Evolutionary conservation across 164 flowering plant species (phyloP).

Genomic region (Amborella trichopoda): DNA sequence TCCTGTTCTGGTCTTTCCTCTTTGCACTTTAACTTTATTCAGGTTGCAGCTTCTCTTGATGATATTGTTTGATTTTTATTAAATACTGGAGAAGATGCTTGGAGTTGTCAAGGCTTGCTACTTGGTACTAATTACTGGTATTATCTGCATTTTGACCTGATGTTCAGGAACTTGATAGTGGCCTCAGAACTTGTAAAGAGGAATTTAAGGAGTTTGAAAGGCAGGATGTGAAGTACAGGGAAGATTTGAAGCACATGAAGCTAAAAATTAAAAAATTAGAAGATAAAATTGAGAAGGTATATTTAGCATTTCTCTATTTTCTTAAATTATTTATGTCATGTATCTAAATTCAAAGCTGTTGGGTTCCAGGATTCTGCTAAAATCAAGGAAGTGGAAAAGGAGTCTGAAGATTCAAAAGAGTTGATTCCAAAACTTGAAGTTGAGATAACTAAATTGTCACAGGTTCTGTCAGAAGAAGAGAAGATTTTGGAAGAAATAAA

Average conservation of each 20-base stretch:
- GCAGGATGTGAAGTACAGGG: constrained; percentile 78
- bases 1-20: too few species aligned
- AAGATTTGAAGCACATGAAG: constrained; percentile 78
- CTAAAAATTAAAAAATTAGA: constrained; percentile 78
- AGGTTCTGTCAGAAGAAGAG: constrained; percentile 50
- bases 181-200: constrained; percentile 50
- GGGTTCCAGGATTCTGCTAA: constrained; percentile 55
- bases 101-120: too few species aligned
- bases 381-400: constrained; percentile 41
- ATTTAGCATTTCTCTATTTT: neutral
- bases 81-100: too few species aligned
- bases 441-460: constrained; percentile 53
- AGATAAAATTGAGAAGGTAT: constrained; percentile 73
- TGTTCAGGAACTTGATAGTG: constrained; percentile 56
- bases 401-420: constrained; percentile 40
- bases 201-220: constrained; percentile 93
- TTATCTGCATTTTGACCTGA: too few species aligned
- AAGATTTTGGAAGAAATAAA: constrained; percentile 62
- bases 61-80: too few species aligned
- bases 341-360: too few species aligned
- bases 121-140: too few species aligned
- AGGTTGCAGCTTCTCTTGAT: too few species aligned
- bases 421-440: constrained; percentile 76
- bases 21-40: too few species aligned
- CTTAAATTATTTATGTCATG: neutral